Base-by-base conservation (phyloP, 2,329 filamentous ascomycete genomes). In the Pyrenochaeta sp. region DNA sequence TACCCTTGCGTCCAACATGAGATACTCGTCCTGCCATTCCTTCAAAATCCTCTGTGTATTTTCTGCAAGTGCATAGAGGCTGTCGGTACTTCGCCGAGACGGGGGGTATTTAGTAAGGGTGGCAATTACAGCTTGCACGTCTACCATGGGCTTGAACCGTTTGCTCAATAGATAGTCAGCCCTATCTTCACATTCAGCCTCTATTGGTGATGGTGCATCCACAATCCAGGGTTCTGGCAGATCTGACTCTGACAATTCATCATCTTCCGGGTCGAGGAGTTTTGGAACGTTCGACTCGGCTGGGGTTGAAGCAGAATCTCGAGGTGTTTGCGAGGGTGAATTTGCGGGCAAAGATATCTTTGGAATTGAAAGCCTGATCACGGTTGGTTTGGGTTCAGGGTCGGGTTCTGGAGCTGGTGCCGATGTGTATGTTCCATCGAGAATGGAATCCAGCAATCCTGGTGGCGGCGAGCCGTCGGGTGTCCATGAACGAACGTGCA, bases 21-120 rank as follows among this genome's bases (percentile, higher is more conserved):
- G 70, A 60, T 84, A 87, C 69, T 88, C 85, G 51, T 86, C 81
- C 65, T 88, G 85, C 75, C 85, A 83, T 35, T 78, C 69, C 61
- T 79, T 79, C 55, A 88, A 74, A 11, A 82, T 82, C 31, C 72
- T 70, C 29, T 81, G 80, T 1, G 81, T 81, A 61, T 86, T 85
- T 23, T 79, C 77, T 1, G 85, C 82, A n/a, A 85, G 72, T 2
- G 77, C 74, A 56, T 85, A 85, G 0, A 87, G 78, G 52, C 81
- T 80, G n/a, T 82, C 81, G 0, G 77, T 79, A 10, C 81, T 77
- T 53, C 83, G 78, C 33, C 73, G 68, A 4, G 73, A 68, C 4
- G 75, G 72, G 17, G 75, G 68, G 56, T 71, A 72, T 59, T 79
- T 81, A 14, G 75, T 80, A 21, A 83, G 64, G 1, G 76, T 69